Evolutionary conservation across 768 basidiomycete species (phyloP).

Genomic region (Suillus cothurnatus): DNA sequence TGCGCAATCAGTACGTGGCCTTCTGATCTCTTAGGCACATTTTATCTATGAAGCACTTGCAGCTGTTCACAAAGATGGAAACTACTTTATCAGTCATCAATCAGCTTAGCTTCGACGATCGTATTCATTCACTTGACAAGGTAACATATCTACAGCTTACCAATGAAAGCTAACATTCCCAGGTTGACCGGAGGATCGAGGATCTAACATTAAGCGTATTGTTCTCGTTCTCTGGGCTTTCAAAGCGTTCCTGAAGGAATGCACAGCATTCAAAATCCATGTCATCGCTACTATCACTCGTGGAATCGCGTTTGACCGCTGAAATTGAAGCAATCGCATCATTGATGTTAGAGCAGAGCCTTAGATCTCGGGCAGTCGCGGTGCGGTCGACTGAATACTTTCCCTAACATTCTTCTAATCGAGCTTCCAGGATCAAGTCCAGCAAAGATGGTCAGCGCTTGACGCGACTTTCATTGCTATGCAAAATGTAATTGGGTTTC

Average conservation of each 20-base stretch:
- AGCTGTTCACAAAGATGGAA: slow-evolving; percentile 28
- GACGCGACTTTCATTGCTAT: slow-evolving; percentile 26
- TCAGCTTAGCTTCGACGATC: slow-evolving; percentile 23
- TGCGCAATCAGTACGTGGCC: slow-evolving; percentile 23
- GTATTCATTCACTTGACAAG: slow-evolving; percentile 22
- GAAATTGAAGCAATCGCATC: neutral
- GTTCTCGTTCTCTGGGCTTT: slow-evolving; percentile 3
- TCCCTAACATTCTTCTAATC: slow-evolving; percentile 13
- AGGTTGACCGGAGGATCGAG: slow-evolving; percentile 31
- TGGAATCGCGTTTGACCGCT: neutral
- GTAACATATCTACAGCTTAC: slow-evolving; percentile 16
- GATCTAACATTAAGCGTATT: slow-evolving; percentile 25
- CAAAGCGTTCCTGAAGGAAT: slow-evolving; percentile 4
- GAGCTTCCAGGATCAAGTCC: slow-evolving; percentile 30
- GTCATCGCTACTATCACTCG: slow-evolving; percentile 14
- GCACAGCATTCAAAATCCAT: slow-evolving; percentile 31
- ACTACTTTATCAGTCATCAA: slow-evolving; percentile 22
- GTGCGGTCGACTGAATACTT: slow-evolving; percentile 19
- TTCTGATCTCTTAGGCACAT: neutral
- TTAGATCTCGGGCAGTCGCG: slow-evolving; percentile 9
- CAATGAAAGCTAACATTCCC: slow-evolving; percentile 14
- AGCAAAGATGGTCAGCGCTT: slow-evolving; percentile 29
- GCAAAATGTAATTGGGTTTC: slow-evolving; percentile 30
- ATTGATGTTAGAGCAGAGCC: neutral
- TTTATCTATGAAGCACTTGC: slow-evolving; percentile 12